Evolutionary conservation across 768 basidiomycete species (phyloP), one percentile per base, ranked within the genome.

Genomic region (Boletus barrowsii): DNA sequence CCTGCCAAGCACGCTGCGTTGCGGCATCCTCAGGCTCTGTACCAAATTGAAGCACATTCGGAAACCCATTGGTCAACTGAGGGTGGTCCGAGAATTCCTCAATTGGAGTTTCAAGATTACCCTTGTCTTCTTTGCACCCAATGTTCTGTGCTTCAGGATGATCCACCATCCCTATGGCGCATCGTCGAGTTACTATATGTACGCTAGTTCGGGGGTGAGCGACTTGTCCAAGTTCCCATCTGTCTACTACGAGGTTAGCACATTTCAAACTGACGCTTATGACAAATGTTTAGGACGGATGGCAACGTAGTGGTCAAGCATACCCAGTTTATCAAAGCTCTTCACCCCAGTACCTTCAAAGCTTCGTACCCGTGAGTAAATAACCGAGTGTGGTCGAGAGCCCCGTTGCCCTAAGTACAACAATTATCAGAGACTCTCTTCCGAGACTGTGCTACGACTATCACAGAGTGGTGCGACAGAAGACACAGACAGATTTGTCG

Each of bases 111-210:
- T 41, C 36, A 39, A 18, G 50, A 49, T 47, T 30, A 6, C 22
- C 14, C 37, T 53, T 47, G 36, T 47, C 40, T 53, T 46, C 54
- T 48, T 50, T 43, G 41, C 30, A 30, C n/a, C 56, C 55, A 26
- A 66, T 67, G 65, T 26, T 49, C 60, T 58, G 37, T 53, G 41
- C 55, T 45, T 53, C 57, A 67, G 40, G 56, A 71, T 69, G 60
- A 69, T 67, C 41, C 48, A 61, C 51, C 68, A 69, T 56, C 68
- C 68, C 15, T 69, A 69, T 35, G 65, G 55, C 36, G 60, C 66
- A 43, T 55, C 69, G 24, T 62, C 69, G 15, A 63, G 58, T 42
- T 71, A 22, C 22, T 22, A 63, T 33, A 41, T 69, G 49, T 68
- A 69, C 33, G 54, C 62, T 15, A 56, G 41, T 30, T 35, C 4